These are phyloP conservation scores for Giardia muris DNA, from an alignment of 208 protist genomes.

Conservation along the genomic window DNA sequence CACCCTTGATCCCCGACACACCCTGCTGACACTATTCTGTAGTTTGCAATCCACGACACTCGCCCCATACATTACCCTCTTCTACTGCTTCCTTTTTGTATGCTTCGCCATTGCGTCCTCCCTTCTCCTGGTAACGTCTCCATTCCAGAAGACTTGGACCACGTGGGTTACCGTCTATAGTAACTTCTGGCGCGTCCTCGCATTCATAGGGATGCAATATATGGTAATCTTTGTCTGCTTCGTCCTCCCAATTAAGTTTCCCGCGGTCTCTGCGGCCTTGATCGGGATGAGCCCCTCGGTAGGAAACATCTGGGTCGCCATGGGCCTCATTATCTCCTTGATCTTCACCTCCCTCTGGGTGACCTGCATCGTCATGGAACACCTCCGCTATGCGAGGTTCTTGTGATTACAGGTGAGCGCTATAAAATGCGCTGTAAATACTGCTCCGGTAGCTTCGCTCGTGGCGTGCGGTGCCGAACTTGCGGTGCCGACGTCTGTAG, in stretches of 20 bases:
- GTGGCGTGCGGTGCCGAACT: neutral
- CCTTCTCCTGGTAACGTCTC: neutral
- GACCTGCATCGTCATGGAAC: too few relatives aligned
- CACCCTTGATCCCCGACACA: neutral
- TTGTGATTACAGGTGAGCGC: too few relatives aligned
- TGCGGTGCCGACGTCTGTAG: neutral
- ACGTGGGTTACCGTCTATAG: neutral
- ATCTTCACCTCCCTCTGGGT: too few relatives aligned
- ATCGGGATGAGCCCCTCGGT: neutral
- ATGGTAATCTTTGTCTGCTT: neutral
- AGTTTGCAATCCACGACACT: neutral
- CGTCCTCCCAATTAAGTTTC: neutral
- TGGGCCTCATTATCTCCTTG: too few relatives aligned
- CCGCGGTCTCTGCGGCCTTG: neutral
- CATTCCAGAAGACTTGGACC: neutral
- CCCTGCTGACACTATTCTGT: neutral
- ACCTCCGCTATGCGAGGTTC: too few relatives aligned
- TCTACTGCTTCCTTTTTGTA: neutral
- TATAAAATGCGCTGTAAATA: neutral
- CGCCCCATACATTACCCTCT: neutral
- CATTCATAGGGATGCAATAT: neutral
- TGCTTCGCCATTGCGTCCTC: neutral
- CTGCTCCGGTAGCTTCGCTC: neutral
- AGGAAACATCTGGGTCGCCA: neutral
- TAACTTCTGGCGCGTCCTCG: neutral